A percentile compares a stretch with the other conserved stretches of the same genome.
phyloP scores from a whole-genome alignment of 805 yeast species.

The Candida ulmi region DNA sequence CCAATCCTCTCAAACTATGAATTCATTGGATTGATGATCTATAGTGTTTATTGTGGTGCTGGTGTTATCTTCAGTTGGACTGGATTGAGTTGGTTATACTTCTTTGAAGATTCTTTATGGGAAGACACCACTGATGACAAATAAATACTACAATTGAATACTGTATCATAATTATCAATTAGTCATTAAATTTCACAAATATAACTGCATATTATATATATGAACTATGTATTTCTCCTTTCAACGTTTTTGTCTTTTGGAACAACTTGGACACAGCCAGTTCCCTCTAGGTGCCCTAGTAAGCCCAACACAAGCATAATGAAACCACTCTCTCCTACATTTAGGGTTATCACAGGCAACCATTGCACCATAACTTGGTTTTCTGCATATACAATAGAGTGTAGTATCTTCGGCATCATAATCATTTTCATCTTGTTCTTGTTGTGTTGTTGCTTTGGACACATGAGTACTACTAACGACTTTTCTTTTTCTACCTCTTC shows the following conservation, averaged over 20 bases:
- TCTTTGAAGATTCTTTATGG: constrained; percentile 76
- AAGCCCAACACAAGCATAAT: constrained; percentile 70
- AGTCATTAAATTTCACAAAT: too few relatives aligned
- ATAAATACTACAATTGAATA: too few relatives aligned
- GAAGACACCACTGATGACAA: constrained; percentile 11
- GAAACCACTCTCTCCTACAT: constrained; percentile 77
- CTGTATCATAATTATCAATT: too few relatives aligned
- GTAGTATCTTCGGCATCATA: constrained; percentile 14
- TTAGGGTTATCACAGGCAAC: constrained; percentile 80
- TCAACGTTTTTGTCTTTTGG: constrained; percentile 6
- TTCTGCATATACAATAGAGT: constrained; percentile 42
- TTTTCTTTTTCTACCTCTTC: too few relatives aligned
- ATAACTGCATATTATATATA: too few relatives aligned
- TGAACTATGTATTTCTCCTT: too few relatives aligned
- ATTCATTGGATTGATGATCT: constrained; percentile 73
- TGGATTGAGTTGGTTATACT: constrained; percentile 83
- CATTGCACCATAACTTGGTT: constrained; percentile 66
- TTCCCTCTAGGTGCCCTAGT: constrained; percentile 54
- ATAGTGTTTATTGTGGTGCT: constrained; percentile 79
- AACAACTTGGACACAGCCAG: constrained; percentile 63
- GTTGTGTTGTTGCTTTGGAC: too few relatives aligned
- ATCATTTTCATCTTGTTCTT: neutral
- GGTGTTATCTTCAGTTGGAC: constrained; percentile 88
- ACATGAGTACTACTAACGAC: too few relatives aligned
- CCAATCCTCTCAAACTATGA: constrained; percentile 53